phyloP scores from a whole-genome alignment of 495 filamentous ascomycete genomes.

The Thermothielavioides terrestris region DNA sequence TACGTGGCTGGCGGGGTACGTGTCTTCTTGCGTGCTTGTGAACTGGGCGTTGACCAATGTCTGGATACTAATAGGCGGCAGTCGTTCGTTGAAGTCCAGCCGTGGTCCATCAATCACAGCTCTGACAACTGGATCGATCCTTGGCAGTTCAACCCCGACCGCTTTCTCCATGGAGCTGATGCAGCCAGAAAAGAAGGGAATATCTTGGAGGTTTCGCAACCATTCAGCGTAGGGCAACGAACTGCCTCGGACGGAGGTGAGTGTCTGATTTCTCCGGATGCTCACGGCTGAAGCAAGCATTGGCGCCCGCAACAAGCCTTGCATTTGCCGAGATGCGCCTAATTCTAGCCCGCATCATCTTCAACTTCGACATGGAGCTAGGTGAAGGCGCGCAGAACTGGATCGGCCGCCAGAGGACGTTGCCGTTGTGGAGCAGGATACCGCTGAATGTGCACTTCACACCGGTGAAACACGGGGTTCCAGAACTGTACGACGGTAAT shows the following conservation, averaged over 20 bases:
- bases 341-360: slow-evolving; percentile 33
- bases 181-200: slow-evolving; percentile 21
- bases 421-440: slow-evolving; percentile 31
- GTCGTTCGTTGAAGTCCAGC: slow-evolving; percentile 29
- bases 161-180: slow-evolving; percentile 25
- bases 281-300: not conserved
- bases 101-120: slow-evolving; percentile 33
- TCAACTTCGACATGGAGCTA: slow-evolving; percentile 31
- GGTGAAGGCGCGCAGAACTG: slow-evolving; percentile 21
- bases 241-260: slow-evolving; percentile 37
- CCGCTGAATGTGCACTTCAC: slow-evolving; percentile 23
- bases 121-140: slow-evolving; percentile 28
- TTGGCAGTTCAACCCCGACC: slow-evolving; percentile 30
- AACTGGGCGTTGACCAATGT: too few relatives aligned
- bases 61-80: too few relatives aligned
- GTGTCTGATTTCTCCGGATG: slow-evolving; percentile 6
- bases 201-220: slow-evolving; percentile 27
- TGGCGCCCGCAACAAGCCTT: slow-evolving; percentile 16
- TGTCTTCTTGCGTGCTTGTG: too few relatives aligned
- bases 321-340: slow-evolving; percentile 36
- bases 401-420: slow-evolving; percentile 23
- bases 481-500: too few relatives aligned
- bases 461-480: too few relatives aligned
- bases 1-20: slow-evolving; percentile 33
- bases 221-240: slow-evolving; percentile 31